These are phyloP conservation scores for Paspalum vaginatum DNA, from an alignment of 176 grass and related monocot genomes.

Conservation along the genomic window DNA sequence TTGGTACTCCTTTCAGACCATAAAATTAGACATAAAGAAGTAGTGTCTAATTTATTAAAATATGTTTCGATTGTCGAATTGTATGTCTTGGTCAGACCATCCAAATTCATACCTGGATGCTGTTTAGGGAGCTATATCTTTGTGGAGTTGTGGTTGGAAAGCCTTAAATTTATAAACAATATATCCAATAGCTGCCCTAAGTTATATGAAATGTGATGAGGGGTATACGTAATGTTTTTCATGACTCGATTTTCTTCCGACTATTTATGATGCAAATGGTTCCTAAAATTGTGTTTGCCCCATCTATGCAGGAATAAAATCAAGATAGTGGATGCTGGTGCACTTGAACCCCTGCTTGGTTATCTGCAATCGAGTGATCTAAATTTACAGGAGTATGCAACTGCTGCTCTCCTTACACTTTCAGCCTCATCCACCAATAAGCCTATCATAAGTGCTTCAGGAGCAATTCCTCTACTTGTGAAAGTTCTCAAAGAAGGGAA, in stretches of 20 bases:
- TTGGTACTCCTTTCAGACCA: slow-evolving; percentile 24
- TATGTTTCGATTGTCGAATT: neutral
- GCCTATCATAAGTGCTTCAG: slow-evolving; percentile 64
- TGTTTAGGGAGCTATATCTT: neutral
- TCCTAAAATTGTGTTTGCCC: slow-evolving; percentile 27
- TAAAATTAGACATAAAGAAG: slow-evolving; percentile 12
- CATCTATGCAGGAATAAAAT: slow-evolving; percentile 81
- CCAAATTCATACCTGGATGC: neutral
- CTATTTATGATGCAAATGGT: slow-evolving; percentile 12
- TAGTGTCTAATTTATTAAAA: neutral
- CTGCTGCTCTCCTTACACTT: slow-evolving; percentile 85
- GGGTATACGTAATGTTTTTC: neutral
- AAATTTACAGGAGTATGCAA: slow-evolving; percentile 80
- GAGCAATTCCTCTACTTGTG: slow-evolving; percentile 76
- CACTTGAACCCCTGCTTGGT: slow-evolving; percentile 64
- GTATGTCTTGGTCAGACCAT: neutral
- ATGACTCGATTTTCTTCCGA: neutral
- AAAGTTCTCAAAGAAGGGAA: slow-evolving; percentile 75
- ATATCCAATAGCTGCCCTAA: slow-evolving; percentile 19
- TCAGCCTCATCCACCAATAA: slow-evolving; percentile 81
- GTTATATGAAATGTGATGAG: neutral
- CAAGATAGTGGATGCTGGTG: slow-evolving; percentile 77
- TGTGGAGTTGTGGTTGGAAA: slow-evolving; percentile 9
- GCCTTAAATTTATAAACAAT: slow-evolving; percentile 42
- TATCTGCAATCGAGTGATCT: slow-evolving; percentile 72